These are phyloP conservation scores for Nothophytophthora sp. DNA, from an alignment of 352 stramenopile genomes.

Conservation along the genomic window DNA sequence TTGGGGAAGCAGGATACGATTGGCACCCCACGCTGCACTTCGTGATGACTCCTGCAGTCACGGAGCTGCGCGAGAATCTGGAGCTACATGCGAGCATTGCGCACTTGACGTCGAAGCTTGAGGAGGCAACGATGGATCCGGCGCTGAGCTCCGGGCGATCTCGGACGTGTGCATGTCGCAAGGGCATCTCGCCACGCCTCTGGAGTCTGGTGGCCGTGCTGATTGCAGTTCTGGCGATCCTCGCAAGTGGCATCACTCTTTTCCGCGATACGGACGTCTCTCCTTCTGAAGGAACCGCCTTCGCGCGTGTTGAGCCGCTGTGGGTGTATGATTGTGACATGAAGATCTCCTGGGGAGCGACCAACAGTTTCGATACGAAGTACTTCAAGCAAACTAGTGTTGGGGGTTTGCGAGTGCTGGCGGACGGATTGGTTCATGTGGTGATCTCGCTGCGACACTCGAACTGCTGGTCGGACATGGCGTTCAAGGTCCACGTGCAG, in stretches of 20 bases:
- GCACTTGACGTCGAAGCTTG: neutral
- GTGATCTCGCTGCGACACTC: constrained; percentile 12
- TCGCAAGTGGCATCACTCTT: too few species aligned
- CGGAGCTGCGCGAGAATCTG: constrained; percentile 1
- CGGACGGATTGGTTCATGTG: constrained; percentile 2
- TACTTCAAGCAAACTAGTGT: neutral
- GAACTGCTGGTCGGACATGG: constrained; percentile 9
- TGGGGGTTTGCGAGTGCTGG: neutral
- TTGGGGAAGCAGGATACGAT: constrained; percentile 1
- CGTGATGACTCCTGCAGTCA: neutral
- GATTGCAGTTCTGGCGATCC: neutral
- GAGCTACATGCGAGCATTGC: constrained; percentile 10
- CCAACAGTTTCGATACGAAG: neutral
- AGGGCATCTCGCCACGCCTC: too few species aligned
- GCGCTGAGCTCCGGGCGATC: neutral
- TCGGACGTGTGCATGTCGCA: too few species aligned
- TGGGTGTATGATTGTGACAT: neutral
- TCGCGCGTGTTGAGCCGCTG: constrained; percentile 7
- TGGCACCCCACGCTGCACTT: constrained; percentile 8
- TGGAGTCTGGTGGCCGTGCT: neutral
- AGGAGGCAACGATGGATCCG: neutral
- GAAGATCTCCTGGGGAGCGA: constrained; percentile 6
- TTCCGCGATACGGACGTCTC: too few species aligned
- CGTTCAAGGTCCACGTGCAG: constrained; percentile 10
- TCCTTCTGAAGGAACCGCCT: constrained; percentile 13